Conservation (phyloP, 2,329 filamentous ascomycete genomes). For the Lizonia empirigonia region DNA sequence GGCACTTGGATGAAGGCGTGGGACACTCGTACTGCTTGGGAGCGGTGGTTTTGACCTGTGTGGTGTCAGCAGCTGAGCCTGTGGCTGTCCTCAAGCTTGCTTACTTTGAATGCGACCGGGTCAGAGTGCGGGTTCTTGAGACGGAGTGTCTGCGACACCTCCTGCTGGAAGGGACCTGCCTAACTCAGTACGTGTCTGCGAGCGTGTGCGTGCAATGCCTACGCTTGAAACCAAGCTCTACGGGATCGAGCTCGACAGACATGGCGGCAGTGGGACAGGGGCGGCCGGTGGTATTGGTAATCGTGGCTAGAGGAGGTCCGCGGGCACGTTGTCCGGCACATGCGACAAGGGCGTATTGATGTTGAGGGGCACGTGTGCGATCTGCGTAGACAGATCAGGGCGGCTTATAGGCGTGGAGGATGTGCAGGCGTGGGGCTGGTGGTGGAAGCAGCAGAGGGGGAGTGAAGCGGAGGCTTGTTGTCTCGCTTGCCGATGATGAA, state of each 20-base stretch:
- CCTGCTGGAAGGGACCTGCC: constrained; percentile 66
- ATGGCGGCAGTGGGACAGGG: constrained; percentile 59
- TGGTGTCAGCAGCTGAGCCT: not conserved
- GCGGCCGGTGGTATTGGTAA: constrained; percentile 38
- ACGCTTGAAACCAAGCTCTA: constrained; percentile 94
- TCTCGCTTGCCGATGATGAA: constrained; percentile 18
- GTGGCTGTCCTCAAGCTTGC: constrained; percentile 19
- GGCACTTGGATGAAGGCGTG: constrained; percentile 23
- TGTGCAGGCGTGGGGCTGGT: constrained; percentile 3
- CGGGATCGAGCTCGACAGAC: constrained; percentile 92
- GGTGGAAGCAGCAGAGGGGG: constrained; percentile 10
- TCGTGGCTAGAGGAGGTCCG: constrained; percentile 21
- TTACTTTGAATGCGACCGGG: constrained; percentile 68
- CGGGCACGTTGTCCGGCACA: constrained; percentile 11
- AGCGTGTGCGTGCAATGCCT: constrained; percentile 46
- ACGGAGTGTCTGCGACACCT: constrained; percentile 66
- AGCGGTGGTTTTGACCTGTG: constrained; percentile 95
- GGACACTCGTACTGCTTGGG: constrained; percentile 84
- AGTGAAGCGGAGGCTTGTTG: constrained; percentile 12
- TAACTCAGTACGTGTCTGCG: constrained; percentile 23
- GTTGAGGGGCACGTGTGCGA: constrained; percentile 14
- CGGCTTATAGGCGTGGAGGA: constrained; percentile 1
- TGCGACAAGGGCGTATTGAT: constrained; percentile 1
- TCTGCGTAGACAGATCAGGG: constrained; percentile 5
- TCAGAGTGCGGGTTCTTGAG: constrained; percentile 63